phyloP scores from a whole-genome alignment of 331 rosid genomes.

The Arachis monticola region DNA sequence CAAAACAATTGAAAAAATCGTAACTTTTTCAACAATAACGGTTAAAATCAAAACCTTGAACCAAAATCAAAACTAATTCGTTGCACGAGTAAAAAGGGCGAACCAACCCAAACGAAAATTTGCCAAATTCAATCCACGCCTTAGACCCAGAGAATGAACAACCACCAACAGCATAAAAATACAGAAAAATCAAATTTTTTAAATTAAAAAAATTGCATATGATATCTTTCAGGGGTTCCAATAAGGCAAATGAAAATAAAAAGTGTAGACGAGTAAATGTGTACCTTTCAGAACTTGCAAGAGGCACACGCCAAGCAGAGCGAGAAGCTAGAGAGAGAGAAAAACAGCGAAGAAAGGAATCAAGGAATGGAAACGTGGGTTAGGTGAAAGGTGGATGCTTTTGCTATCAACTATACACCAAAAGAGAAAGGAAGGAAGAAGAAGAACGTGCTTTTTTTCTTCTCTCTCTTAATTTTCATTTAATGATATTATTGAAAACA shows the following conservation, averaged over 20 bases:
- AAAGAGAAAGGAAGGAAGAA: not conserved
- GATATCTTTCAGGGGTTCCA: constrained; percentile 42
- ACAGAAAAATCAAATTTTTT: not conserved
- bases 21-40: constrained; percentile 19
- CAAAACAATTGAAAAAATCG: constrained; percentile 21
- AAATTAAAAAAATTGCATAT: not conserved
- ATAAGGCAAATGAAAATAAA: constrained; percentile 24
- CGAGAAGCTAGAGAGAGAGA: constrained; percentile 30
- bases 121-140: constrained; percentile 13
- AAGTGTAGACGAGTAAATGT: constrained; percentile 31
- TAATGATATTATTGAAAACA: not conserved
- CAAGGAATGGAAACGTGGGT: constrained; percentile 36
- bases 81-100: not conserved
- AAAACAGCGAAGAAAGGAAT: constrained; percentile 9
- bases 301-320: constrained; percentile 42
- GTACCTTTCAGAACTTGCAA: constrained; percentile 45
- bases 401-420: not conserved
- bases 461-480: not conserved
- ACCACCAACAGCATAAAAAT: constrained; percentile 1
- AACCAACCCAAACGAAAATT: constrained; percentile 28
- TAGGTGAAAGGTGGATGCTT: constrained; percentile 38
- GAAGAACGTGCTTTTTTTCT: not conserved
- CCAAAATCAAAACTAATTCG: not conserved
- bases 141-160: constrained; percentile 25
- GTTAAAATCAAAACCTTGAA: not conserved